phyloP scores from a whole-genome alignment of 1,139 yeast species.

The Scheffersomyces lignicola region DNA sequence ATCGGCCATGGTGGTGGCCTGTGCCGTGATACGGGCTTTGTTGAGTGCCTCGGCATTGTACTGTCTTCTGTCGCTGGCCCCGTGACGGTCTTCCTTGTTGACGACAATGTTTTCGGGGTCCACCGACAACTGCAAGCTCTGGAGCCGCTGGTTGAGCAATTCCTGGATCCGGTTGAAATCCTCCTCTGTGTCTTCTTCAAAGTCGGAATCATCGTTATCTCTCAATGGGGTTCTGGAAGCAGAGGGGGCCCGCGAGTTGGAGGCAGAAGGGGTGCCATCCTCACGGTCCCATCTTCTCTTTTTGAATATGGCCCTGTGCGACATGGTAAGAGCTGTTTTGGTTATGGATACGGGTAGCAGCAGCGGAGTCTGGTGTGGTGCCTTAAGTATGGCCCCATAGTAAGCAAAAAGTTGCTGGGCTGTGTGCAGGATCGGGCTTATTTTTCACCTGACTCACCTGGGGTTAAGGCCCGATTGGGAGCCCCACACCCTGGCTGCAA shows the following conservation, averaged over 20 bases:
- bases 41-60: conserved; percentile 32
- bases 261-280: conserved; percentile 19
- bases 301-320: conserved; percentile 11
- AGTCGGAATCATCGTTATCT: conserved; percentile 29
- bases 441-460: no score
- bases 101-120: conserved; percentile 16
- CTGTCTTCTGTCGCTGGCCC: conserved; percentile 29
- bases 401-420: no score
- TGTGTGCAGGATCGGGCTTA: no score
- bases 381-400: background rate
- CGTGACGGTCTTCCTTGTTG: conserved; percentile 14
- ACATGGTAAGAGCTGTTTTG: no score
- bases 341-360: no score
- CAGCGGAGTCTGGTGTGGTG: background rate
- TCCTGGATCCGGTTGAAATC: conserved; percentile 44
- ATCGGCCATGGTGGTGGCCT: conserved; percentile 40
- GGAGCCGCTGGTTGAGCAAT: conserved; percentile 37
- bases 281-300: conserved; percentile 15
- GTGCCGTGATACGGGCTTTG: conserved; percentile 36
- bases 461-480: no score
- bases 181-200: conserved; percentile 45
- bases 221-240: conserved; percentile 42
- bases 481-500: no score
- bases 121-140: conserved; percentile 26
- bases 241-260: conserved; percentile 39